Conservation (phyloP, 768 basidiomycete genomes). For the Tylopilus sp. region DNA sequence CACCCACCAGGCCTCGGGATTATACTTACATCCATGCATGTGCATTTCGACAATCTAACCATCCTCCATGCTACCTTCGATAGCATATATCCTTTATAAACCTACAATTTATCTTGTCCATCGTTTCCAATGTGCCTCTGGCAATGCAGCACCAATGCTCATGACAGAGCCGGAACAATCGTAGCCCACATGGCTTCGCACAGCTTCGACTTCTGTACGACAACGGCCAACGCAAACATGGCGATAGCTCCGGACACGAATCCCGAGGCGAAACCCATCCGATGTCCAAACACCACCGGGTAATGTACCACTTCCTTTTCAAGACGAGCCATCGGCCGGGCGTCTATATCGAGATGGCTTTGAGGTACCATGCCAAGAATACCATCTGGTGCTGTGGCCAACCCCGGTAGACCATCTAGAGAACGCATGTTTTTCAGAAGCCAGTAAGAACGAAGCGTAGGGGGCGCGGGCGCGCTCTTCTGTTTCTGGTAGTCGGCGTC, state of each 20-base stretch:
- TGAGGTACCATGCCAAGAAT: slow-evolving; percentile 7
- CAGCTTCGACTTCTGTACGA: slow-evolving; percentile 6
- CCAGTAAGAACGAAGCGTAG: slow-evolving; percentile 52
- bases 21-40: too few species aligned
- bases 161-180: background rate
- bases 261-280: slow-evolving; percentile 12
- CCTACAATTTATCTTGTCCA: too few species aligned
- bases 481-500: slow-evolving; percentile 8
- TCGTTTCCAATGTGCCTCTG: too few species aligned
- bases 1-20: too few species aligned
- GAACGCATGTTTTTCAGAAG: slow-evolving; percentile 43
- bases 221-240: slow-evolving; percentile 5
- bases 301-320: background rate
- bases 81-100: too few species aligned
- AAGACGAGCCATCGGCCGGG: slow-evolving; percentile 8
- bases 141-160: background rate
- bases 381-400: slow-evolving; percentile 30
- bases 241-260: slow-evolving; percentile 16
- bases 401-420: slow-evolving; percentile 55
- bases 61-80: too few species aligned
- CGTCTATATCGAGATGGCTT: slow-evolving; percentile 19
- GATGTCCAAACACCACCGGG: slow-evolving; percentile 1
- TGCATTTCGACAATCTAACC: too few species aligned
- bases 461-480: slow-evolving; percentile 2
- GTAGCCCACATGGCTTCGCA: background rate